Base-by-base conservation (phyloP, 495 filamentous ascomycete species). In the Lasiosphaeria hispida region DNA sequence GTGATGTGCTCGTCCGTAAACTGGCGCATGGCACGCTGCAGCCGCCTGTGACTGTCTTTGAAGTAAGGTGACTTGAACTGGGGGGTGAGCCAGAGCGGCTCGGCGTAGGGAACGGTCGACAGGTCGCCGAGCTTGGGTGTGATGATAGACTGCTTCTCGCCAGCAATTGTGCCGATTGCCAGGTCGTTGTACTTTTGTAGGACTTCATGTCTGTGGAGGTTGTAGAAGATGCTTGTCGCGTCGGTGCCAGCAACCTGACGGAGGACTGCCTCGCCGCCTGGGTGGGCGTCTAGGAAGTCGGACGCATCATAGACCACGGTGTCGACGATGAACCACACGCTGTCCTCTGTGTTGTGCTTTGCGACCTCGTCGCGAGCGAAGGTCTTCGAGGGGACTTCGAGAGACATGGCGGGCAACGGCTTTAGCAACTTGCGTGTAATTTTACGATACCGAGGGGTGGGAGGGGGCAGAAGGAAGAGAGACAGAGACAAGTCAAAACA, bases 131-230 rank as follows among this genome's bases (percentile, higher is more conserved):
- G 75, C 56, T 82, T 64, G n/a, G 83, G 86, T n/a, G 82, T 81
- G 57, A 91, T 77, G 64, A 94, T 82, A 64, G 89, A 82, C 37
- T 90, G 83, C 55, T 80, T 85, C 73, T 96, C 89, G 60, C 86
- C 87, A 39, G 83, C 77, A 63, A 96, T 69, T 10, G 83, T 86
- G 60, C 91, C 91, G 59, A 94, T 82, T 73, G 82, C 87, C n/a
- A 94, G 81, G 61, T 82, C 75, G 4, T 71, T 67, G 80, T 94
- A 94, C 64, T 90, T 91, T 53, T 83, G 70, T 3, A 94, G 82
- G 2, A 94, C 91, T 73, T 96, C 92, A 47, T 94, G 92, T 0
- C 92, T 84, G 75, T 97, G 92, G 39, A 97, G 88, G 70, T 92
- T 92, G 72, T 96, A 94, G 79, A 95, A 97, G 57, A 88, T 89